phyloP scores from a whole-genome alignment of 768 basidiomycete genomes.

The Macrolepiota fuliginosa region DNA sequence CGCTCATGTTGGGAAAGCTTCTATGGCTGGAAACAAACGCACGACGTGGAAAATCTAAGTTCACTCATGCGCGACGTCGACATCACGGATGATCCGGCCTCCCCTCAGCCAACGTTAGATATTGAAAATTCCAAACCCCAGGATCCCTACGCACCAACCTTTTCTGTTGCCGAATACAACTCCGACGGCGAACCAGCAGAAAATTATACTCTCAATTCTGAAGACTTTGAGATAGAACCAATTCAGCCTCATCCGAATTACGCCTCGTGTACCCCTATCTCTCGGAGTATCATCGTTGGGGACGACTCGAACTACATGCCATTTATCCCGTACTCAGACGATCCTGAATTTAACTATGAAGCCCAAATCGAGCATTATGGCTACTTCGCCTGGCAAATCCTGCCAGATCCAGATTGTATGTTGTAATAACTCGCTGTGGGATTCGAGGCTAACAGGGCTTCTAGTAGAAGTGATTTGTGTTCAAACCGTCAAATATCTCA shows the following conservation, averaged over 20 bases:
- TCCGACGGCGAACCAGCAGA: background rate
- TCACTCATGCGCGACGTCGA: background rate
- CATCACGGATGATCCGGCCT: background rate
- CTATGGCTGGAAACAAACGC: background rate
- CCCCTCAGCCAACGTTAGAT: background rate
- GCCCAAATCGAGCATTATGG: slow-evolving; percentile 40
- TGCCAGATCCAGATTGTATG: slow-evolving; percentile 36
- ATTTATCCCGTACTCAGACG: slow-evolving; percentile 65
- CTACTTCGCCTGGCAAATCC: slow-evolving; percentile 48
- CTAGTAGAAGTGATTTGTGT: slow-evolving; percentile 49
- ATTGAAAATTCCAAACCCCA: too few species aligned
- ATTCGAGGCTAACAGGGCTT: background rate
- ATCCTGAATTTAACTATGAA: slow-evolving; percentile 44
- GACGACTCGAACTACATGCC: slow-evolving; percentile 58
- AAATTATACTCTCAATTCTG: background rate
- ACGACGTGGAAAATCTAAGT: background rate
- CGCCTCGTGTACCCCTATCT: slow-evolving; percentile 53
- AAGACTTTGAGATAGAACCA: background rate
- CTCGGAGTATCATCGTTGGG: slow-evolving; percentile 46
- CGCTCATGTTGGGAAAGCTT: background rate
- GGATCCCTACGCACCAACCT: background rate
- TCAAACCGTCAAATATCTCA: slow-evolving; percentile 45
- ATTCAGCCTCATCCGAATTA: slow-evolving; percentile 36
- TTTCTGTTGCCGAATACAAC: background rate
- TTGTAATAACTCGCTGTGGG: background rate